Base-by-base conservation (phyloP, 2,329 filamentous ascomycete genomes). In the Ophiosphaerella korrae region DNA sequence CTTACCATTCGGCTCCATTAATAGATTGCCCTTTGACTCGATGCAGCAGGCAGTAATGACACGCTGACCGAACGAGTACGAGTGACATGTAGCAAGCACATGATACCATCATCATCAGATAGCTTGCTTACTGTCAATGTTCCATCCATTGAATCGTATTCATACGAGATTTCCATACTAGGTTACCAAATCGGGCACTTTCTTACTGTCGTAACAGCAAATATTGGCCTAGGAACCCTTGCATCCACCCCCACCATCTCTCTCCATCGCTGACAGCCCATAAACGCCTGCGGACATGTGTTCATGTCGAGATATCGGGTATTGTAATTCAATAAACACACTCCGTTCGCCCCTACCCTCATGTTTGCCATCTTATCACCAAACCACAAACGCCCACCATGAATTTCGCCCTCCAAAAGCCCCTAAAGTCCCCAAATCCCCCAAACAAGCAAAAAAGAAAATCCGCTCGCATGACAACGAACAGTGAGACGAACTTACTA, bases 291-390 rank as follows among this genome's bases (percentile, higher is more conserved):
- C 6, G 21, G 23, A 9, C 9, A 34, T 33, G 33, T 14, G 26
- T 23, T 14, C 40, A 23, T 34, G 29, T 21, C 34, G 13, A 34
- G 35, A 46, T 40, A 23, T 18, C 31, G 45, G 45, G 45, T 48
- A 48, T 48, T 26, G 26, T 37, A 48, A 16, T n/a, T n/a, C 12
- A 36, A 8, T 14, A 36, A 36, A 36, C n/a, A 29, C 8, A 29
- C 26, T 29, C 26, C 26, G 26, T 29, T 29, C 26, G 26, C 26
- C 26, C 18, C 26, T 29, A 29, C 26, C 26, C 7, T 29, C 7
- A 3, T 29, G 7, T 29, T 3, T 6, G 2, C 26, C 26, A 6
- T 6, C 7, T 29, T 11, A 11, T 29, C 2, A 7, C 26, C 6
- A 8, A 29, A 29, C 11, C 26, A 2, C 8, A 11, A 29, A 29